A percentile compares a stretch with the other conserved stretches of the same genome.
These are phyloP conservation scores for Globisporangium viniferum DNA, from an alignment of 352 stramenopile species.

Conservation along the genomic window DNA sequence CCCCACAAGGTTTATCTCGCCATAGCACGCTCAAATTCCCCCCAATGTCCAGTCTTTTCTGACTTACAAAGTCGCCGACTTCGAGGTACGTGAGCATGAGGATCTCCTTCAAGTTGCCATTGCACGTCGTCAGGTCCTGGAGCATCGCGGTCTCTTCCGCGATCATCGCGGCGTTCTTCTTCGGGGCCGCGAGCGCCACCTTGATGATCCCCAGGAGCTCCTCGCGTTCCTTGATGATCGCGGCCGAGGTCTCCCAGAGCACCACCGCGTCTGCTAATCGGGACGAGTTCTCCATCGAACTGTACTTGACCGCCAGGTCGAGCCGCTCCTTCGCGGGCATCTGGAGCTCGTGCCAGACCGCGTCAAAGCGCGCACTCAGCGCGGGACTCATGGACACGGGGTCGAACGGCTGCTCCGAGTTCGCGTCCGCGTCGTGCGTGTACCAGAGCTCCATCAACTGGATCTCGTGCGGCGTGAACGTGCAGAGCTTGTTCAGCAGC, in stretches of 20 bases:
- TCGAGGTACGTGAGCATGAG: constrained; percentile 65
- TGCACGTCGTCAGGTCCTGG: constrained; percentile 37
- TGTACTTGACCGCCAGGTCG: constrained; percentile 79
- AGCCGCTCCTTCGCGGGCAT: constrained; percentile 58
- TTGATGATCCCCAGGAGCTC: constrained; percentile 43
- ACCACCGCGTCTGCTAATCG: constrained; percentile 54
- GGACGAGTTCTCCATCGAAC: constrained; percentile 46
- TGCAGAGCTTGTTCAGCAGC: constrained; percentile 39
- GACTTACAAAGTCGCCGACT: constrained; percentile 65
- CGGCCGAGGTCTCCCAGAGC: constrained; percentile 54
- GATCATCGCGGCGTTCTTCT: constrained; percentile 29
- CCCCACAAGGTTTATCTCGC: not conserved
- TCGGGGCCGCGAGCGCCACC: constrained; percentile 18
- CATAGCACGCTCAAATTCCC: not conserved
- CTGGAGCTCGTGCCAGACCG: constrained; percentile 62
- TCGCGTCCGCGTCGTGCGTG: constrained; percentile 38
- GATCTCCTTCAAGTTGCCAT: constrained; percentile 41
- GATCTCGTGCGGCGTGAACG: constrained; percentile 49
- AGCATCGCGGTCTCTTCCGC: constrained; percentile 45
- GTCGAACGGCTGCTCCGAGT: constrained; percentile 41
- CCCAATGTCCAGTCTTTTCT: not conserved
- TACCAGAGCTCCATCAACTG: constrained; percentile 69
- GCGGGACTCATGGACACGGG: constrained; percentile 59
- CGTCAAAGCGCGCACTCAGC: constrained; percentile 62
- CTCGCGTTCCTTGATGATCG: constrained; percentile 58